Evolutionary conservation across 495 filamentous ascomycete species (phyloP).

Genomic region (Daldinia childiae): DNA sequence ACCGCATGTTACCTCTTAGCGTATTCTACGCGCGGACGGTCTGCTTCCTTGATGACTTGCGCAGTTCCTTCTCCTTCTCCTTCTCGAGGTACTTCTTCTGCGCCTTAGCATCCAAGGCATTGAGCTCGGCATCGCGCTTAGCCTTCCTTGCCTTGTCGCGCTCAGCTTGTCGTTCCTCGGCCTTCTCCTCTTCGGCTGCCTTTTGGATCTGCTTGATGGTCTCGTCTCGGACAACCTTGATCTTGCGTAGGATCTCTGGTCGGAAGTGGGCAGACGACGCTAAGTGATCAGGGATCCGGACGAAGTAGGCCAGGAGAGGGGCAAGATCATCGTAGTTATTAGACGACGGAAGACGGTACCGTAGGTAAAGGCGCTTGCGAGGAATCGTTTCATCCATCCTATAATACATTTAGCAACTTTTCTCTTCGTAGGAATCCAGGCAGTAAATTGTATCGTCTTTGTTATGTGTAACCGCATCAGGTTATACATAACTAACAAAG

Average conservation of each 20-base stretch:
- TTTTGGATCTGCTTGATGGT: constrained; percentile 81
- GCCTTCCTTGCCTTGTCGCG: constrained; percentile 90
- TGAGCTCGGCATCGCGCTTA: constrained; percentile 85
- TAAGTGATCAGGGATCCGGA: constrained; percentile 84
- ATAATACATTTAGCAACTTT: constrained; percentile 42
- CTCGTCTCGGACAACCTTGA: constrained; percentile 82
- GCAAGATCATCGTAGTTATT: constrained; percentile 71
- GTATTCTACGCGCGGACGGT: constrained; percentile 56
- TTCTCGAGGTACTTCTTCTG: constrained; percentile 95
- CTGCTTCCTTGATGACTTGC: constrained; percentile 76
- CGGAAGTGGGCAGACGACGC: constrained; percentile 83
- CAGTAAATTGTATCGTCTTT: not conserved
- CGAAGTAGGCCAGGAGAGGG: constrained; percentile 82
- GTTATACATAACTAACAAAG: not conserved
- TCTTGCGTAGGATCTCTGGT: constrained; percentile 85
- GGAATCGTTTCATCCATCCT: constrained; percentile 87
- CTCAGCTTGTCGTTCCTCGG: constrained; percentile 82
- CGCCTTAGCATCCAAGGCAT: constrained; percentile 86
- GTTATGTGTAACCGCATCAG: not conserved
- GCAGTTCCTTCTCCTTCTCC: constrained; percentile 84
- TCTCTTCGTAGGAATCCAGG: not conserved
- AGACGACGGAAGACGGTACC: constrained; percentile 73
- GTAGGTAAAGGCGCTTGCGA: constrained; percentile 85
- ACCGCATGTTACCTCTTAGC: too few species aligned
- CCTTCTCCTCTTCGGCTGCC: constrained; percentile 88